Conservation (phyloP, 225 moss, liverwort and hornwort genomes). For the Marchantia polymorpha region DNA sequence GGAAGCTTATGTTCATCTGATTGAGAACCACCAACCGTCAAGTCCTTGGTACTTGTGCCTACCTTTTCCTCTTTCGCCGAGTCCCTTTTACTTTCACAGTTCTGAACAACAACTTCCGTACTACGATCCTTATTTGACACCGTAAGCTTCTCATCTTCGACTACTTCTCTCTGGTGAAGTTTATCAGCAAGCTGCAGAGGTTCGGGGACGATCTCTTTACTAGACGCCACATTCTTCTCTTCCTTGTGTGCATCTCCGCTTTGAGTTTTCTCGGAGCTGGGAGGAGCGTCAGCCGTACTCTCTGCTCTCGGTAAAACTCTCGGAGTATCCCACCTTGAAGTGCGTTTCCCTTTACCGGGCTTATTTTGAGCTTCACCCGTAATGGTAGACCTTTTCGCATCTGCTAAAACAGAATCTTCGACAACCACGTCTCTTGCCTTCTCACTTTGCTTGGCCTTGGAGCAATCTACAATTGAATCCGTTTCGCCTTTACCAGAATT, state of each 20-base stretch:
- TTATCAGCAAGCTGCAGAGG: neutral
- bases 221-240: neutral
- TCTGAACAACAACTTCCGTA: neutral
- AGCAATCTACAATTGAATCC: neutral
- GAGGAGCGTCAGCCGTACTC: neutral
- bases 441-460: neutral
- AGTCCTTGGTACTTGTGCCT: neutral
- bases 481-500: neutral
- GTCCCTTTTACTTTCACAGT: neutral
- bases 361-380: conserved; percentile 1
- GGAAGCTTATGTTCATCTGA: neutral
- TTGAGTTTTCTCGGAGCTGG: neutral
- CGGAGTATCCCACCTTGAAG: conserved; percentile 19
- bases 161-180: neutral
- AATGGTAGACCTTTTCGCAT: neutral
- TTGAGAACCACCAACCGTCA: neutral
- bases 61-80: neutral
- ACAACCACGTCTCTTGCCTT: neutral
- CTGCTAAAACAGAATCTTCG: neutral
- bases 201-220: neutral
- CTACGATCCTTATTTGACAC: neutral
- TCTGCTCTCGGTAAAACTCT: neutral
- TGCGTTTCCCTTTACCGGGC: conserved; percentile 5
- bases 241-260: neutral
- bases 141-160: neutral